phyloP scores from a whole-genome alignment of 208 protist species.

The Leishmania tropica region DNA sequence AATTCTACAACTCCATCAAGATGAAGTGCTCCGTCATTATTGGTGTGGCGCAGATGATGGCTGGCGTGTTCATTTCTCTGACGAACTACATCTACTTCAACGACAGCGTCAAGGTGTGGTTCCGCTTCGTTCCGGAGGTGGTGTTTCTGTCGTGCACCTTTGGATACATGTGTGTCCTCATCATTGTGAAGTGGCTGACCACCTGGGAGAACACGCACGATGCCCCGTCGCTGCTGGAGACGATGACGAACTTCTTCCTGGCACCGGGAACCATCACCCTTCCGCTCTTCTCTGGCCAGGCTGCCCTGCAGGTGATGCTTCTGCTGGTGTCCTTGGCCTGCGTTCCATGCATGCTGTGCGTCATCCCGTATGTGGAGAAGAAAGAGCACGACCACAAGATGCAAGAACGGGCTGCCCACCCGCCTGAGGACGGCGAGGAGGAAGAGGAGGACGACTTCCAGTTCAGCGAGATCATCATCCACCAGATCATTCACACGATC shows the following conservation, averaged over 20 bases:
- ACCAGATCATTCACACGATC: constrained; percentile 99
- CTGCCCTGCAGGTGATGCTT: constrained; percentile 79
- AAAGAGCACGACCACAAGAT: constrained; percentile 85
- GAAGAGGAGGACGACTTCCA: constrained; percentile 70
- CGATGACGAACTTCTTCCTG: constrained; percentile 95
- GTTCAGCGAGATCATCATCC: constrained; percentile 95
- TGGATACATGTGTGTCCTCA: constrained; percentile 97
- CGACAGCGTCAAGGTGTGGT: constrained; percentile 81
- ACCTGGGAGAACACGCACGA: constrained; percentile 89
- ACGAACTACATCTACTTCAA: constrained; percentile 93
- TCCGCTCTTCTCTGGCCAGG: constrained; percentile 81
- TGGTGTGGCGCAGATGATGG: constrained; percentile 96
- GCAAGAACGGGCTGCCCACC: constrained; percentile 15
- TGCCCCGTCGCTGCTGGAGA: constrained; percentile 88
- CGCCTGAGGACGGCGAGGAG: constrained; percentile 29
- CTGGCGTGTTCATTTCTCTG: constrained; percentile 93
- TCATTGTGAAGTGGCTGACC: constrained; percentile 97
- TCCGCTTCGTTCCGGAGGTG: constrained; percentile 96
- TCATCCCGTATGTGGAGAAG: constrained; percentile 88
- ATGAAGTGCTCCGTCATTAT: constrained; percentile 99
- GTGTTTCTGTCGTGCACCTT: constrained; percentile 95
- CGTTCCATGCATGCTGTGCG: constrained; percentile 86
- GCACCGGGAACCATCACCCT: constrained; percentile 79
- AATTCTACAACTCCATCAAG: constrained; percentile 98
- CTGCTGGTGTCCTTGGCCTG: constrained; percentile 75